A percentile compares a stretch with the other conserved stretches of the same genome.
Conservation (phyloP, 371 early-diverging fungal genomes). For the Apophysomyces sp. region DNA sequence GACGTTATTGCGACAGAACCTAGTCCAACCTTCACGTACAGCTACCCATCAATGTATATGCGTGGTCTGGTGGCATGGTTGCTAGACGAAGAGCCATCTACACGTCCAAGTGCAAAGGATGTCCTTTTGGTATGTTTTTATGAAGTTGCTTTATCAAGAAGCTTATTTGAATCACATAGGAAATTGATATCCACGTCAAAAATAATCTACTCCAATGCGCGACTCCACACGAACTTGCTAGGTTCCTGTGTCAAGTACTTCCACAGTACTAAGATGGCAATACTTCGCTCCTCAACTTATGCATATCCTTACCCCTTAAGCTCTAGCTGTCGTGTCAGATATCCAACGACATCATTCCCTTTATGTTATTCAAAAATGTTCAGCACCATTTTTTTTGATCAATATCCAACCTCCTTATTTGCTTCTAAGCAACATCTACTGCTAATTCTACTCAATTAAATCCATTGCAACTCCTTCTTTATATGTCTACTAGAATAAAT, state of each 20-base stretch:
- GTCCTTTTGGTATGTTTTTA: slow-evolving; percentile 2
- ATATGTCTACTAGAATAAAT: background rate
- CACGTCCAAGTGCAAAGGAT: slow-evolving; percentile 32
- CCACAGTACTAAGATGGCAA: slow-evolving; percentile 7
- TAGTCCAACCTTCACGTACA: slow-evolving; percentile 48
- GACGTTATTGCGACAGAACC: slow-evolving; percentile 40
- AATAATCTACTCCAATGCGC: slow-evolving; percentile 20
- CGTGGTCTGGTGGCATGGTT: slow-evolving; percentile 52
- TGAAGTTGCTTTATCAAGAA: background rate
- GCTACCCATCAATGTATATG: slow-evolving; percentile 51
- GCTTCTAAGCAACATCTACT: background rate
- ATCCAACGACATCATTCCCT: background rate
- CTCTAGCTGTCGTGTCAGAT: background rate
- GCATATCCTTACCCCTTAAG: background rate
- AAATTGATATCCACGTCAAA: slow-evolving; percentile 32
- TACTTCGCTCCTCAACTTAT: background rate
- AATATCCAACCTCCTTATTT: background rate
- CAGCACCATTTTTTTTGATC: background rate
- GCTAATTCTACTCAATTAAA: background rate
- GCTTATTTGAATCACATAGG: slow-evolving; percentile 8
- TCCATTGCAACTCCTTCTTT: background rate
- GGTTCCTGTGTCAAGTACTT: slow-evolving; percentile 24
- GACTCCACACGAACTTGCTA: slow-evolving; percentile 16
- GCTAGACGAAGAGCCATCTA: slow-evolving; percentile 37
- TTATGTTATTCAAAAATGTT: background rate